Conservation (phyloP, 441 rosid genomes). For the Adansonia rubrostipa region DNA sequence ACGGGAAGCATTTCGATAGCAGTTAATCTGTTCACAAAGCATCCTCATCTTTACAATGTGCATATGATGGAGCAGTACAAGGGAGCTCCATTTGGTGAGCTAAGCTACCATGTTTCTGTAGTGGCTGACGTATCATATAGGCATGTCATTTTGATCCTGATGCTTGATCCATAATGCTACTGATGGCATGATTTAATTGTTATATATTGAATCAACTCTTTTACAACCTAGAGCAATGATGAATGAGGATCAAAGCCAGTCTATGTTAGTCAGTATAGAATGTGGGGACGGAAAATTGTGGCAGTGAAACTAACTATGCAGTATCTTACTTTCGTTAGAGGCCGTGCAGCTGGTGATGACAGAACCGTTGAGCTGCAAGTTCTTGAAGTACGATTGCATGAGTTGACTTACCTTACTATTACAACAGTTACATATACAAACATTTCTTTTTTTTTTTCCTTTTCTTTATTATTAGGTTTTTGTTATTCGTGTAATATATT, state of each 20-base stretch:
- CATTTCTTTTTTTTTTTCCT: not conserved
- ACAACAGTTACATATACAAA: not conserved
- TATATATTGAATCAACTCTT: conserved; percentile 24
- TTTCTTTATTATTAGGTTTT: not conserved
- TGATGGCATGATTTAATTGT: conserved; percentile 32
- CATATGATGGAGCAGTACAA: conserved; percentile 99
- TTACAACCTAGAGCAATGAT: conserved; percentile 83
- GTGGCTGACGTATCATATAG: conserved; percentile 94
- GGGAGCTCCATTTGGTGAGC: conserved; percentile 94
- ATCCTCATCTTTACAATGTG: conserved; percentile 89
- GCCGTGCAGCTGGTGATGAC: conserved; percentile 80
- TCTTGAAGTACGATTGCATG: conserved; percentile 80
- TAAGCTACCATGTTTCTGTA: conserved; percentile 94
- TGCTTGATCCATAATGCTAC: conserved; percentile 21
- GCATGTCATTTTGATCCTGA: conserved; percentile 41
- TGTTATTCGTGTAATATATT: not conserved
- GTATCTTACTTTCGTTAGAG: conserved; percentile 91
- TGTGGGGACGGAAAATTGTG: conserved; percentile 98
- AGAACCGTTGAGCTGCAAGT: conserved; percentile 90
- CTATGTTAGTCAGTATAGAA: conserved; percentile 93
- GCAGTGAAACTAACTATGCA: conserved; percentile 93
- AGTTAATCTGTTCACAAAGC: conserved; percentile 91
- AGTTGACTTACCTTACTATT: conserved; percentile 6
- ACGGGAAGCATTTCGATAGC: conserved; percentile 94
- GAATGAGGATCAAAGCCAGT: conserved; percentile 78